Base-by-base conservation (phyloP, 2,329 filamentous ascomycete species). In the Aspergillus pseudotamarii region DNA sequence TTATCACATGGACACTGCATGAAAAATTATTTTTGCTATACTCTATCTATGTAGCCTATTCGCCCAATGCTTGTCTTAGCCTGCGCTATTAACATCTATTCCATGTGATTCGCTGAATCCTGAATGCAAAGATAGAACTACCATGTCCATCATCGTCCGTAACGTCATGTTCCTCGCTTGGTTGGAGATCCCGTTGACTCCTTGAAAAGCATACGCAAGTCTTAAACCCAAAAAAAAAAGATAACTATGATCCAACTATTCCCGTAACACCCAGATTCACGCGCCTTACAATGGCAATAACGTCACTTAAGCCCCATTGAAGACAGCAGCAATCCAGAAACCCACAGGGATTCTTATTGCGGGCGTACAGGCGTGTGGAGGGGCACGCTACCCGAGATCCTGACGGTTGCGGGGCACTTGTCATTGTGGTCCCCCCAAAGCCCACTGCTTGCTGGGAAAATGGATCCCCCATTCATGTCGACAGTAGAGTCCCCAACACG, bases 401-500 rank as follows among this genome's bases (percentile, higher is more conserved):
- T 66, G 12, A 64, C 64, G 38, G 63, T 55, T 11, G 56, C 53
- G 21, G 67, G 59, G 8, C 54, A 60, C 61, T 70, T 58, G 11
- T 57, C 56, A 34, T 41, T 59, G 26, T 71, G 63, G 34, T 66
- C 67, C 74, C 73, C 68, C 74, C 73, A 76, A 19, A 74, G 64
- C n/a, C 69, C 66, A 59, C 72, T 71, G 57, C 65, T 72, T 28
- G 72, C 72, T 3, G 72, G 72, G 46, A 74, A 72, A 16, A 75
- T 71, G 3, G 74, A 73, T 12, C 69, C 72, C 10, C 65, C 63
- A 26, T 73, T 69, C 21, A 71, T 55, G 21, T 70, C 66, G 16
- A 69, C 57, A 6, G 65, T 59, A 4, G 66, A 61, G 23, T 70
- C 67, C 28, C 62, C 63, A 6, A 55, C 58, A 2, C 60, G 64